Evolutionary conservation across 306 rosid species (phyloP), one percentile per base, ranked within the genome.

Genomic region (Quercus aquifolioides): DNA sequence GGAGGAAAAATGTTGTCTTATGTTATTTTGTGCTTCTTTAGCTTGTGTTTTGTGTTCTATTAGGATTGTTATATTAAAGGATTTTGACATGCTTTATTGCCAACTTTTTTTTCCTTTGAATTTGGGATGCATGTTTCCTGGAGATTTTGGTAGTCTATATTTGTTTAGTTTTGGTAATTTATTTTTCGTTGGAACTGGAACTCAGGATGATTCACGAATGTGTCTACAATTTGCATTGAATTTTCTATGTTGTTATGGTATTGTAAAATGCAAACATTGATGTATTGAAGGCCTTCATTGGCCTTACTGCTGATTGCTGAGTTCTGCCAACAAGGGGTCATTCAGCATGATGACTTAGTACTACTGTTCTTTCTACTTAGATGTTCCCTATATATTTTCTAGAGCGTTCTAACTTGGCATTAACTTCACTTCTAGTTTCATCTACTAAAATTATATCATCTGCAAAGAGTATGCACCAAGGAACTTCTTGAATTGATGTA

Each of bases 291-390:
- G 52, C 12, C 51, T 18, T 86, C 20, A 77, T 85, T 43, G 91
- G 86, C 41, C 81, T 84, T 67, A 88, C 81, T 74, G 83, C 85
- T 25, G 55, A 88, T 81, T 74, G 83, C 86, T 18, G 76, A 79
- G 81, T 83, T 86, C 35, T 84, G 86, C 23, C 86, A 63, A 21
- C 86, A 83, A 31, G 86, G 89, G 89, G 85, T 76, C 74, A 49
- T 54, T 78, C 41, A 78, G 79, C 74, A 52, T 85, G 79, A 83
- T 81, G 91, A 12, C 77, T 19, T 17, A 6, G 51, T 5, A 5
- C 18, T 35, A 33, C 26, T 67, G 7, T 67, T 19, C 51, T 8
- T 67, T 67, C 72, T 67, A 33, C 15, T 3, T 67, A 8, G 51
- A 67, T 67, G 52, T 6, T 3, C 3, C 20, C 11, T 6, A 35